Evolutionary conservation across 2,329 filamentous ascomycete species (phyloP).

Genomic region (Tolypocladium album): DNA sequence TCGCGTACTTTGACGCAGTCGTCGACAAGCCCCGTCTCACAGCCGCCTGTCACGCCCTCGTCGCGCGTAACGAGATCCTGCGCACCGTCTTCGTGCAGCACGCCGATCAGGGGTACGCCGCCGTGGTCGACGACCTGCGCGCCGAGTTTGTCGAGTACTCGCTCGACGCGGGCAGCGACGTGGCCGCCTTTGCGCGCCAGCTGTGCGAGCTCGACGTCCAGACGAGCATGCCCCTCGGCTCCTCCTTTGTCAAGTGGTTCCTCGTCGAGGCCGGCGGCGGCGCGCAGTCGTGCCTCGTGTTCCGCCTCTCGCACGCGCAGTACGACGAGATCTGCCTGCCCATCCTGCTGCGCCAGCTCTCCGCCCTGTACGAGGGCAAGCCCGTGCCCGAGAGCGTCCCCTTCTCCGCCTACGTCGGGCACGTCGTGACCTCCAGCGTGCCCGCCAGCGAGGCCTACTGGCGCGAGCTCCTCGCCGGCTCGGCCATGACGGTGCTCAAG

Average conservation of each 20-base stretch:
- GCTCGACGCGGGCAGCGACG: conserved; percentile 26
- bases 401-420: conserved; percentile 35
- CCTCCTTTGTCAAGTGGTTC: conserved; percentile 50
- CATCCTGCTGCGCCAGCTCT: conserved; percentile 49
- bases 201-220: conserved; percentile 45
- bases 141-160: conserved; percentile 41
- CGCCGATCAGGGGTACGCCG: conserved; percentile 38
- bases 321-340: conserved; percentile 60
- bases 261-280: conserved; percentile 27
- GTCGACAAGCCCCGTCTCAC: conserved; percentile 39
- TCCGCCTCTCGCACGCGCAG: conserved; percentile 58
- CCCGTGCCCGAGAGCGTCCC: conserved; percentile 22
- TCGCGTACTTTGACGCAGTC: conserved; percentile 46
- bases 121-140: conserved; percentile 44
- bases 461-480: conserved; percentile 45
- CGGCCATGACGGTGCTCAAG: conserved; percentile 35
- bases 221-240: conserved; percentile 44
- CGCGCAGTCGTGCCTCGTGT: conserved; percentile 32
- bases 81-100: conserved; percentile 53
- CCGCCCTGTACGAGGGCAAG: conserved; percentile 28
- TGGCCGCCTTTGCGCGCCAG: conserved; percentile 40
- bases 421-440: conserved; percentile 27
- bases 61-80: conserved; percentile 51
- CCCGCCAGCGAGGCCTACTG: conserved; percentile 49
- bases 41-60: conserved; percentile 40